Conservation (phyloP, 306 rosid species). For the Inga laurina region DNA sequence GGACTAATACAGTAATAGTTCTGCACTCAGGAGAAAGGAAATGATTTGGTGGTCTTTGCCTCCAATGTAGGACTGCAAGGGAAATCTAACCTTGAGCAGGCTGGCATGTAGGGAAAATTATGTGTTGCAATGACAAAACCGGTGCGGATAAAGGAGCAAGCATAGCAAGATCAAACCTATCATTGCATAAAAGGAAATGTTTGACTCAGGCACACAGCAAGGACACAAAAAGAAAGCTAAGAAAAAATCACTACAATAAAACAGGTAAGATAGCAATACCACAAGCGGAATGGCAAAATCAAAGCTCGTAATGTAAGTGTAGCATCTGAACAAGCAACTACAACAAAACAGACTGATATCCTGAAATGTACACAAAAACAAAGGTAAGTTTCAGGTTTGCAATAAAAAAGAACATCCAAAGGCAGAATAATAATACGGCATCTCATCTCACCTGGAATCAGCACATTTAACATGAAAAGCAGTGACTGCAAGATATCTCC, state of each 20-base stretch:
- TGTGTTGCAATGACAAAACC: slow-evolving; percentile 82
- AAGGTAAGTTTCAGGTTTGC: slow-evolving; percentile 10
- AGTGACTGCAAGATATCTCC: slow-evolving; percentile 97
- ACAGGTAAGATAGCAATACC: slow-evolving; percentile 50
- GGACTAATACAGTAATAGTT: slow-evolving; percentile 14
- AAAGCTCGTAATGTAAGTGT: slow-evolving; percentile 78
- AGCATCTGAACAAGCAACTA: slow-evolving; percentile 91
- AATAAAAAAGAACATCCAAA: slow-evolving; percentile 27
- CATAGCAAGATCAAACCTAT: slow-evolving; percentile 85
- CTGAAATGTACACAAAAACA: slow-evolving; percentile 49
- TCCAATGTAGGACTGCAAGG: slow-evolving; percentile 9
- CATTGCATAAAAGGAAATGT: slow-evolving; percentile 29
- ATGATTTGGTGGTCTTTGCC: not conserved
- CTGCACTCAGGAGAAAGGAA: slow-evolving; percentile 27
- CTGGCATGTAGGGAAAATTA: slow-evolving; percentile 50
- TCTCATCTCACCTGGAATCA: slow-evolving; percentile 67
- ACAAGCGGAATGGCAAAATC: slow-evolving; percentile 82
- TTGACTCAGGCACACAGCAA: not conserved
- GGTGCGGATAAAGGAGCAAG: slow-evolving; percentile 77
- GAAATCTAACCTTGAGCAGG: slow-evolving; percentile 62
- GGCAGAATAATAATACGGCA: slow-evolving; percentile 19
- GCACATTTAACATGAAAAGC: slow-evolving; percentile 81
- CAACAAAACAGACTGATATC: slow-evolving; percentile 86
- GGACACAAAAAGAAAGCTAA: not conserved
- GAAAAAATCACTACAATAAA: slow-evolving; percentile 8